phyloP scores from a whole-genome alignment of 2,329 filamentous ascomycete genomes.

The Neonectria coccinea region DNA sequence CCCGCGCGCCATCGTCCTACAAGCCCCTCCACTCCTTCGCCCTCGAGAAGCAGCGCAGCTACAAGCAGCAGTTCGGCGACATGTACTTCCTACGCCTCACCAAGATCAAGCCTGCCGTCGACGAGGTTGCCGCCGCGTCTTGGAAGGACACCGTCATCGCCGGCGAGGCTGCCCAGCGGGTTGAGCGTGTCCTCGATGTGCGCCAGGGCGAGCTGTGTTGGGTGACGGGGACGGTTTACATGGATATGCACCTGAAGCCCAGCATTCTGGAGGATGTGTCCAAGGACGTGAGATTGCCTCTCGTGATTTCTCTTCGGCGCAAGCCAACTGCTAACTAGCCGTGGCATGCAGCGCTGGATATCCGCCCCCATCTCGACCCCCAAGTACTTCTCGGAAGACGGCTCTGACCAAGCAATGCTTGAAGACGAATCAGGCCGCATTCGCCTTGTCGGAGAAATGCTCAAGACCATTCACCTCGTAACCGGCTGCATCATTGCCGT shows the following conservation, averaged over 20 bases:
- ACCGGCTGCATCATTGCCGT: conserved; percentile 96
- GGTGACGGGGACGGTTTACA: conserved; percentile 94
- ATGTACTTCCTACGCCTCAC: conserved; percentile 96
- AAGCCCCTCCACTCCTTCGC: conserved; percentile 80
- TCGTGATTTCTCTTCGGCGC: background rate
- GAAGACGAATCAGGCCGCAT: conserved; percentile 96
- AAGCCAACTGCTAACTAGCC: background rate
- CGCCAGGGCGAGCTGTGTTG: conserved; percentile 95
- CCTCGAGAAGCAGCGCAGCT: conserved; percentile 78
- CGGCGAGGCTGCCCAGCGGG: conserved; percentile 78
- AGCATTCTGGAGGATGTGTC: conserved; percentile 95
- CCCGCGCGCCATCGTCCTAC: conserved; percentile 72
- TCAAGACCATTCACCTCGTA: conserved; percentile 79
- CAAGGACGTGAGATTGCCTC: conserved; percentile 75
- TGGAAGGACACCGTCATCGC: conserved; percentile 85
- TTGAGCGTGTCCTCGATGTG: conserved; percentile 93
- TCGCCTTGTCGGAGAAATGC: conserved; percentile 76
- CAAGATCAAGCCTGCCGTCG: conserved; percentile 86
- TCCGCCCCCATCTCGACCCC: conserved; percentile 80
- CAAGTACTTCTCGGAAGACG: conserved; percentile 77
- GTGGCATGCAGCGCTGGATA: conserved; percentile 78
- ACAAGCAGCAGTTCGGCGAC: conserved; percentile 95
- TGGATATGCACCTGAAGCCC: conserved; percentile 96
- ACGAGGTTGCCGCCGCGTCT: conserved; percentile 76
- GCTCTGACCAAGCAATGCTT: conserved; percentile 79